Evolutionary conservation across 2,329 filamentous ascomycete species (phyloP).

Genomic region (Fusarium globosum): DNA sequence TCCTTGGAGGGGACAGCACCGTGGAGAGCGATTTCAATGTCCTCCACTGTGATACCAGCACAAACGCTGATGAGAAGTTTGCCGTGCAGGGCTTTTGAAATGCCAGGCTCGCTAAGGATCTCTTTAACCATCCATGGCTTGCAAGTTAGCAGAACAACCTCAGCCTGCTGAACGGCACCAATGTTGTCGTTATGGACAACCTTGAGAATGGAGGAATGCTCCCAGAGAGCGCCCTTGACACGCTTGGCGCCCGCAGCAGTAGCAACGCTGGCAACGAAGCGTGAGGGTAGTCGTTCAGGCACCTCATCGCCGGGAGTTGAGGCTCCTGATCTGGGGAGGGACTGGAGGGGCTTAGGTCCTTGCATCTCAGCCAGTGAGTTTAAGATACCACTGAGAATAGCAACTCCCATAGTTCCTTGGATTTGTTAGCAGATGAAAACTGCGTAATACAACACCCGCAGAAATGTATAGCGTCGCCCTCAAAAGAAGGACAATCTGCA

Average conservation of each 20-base stretch:
- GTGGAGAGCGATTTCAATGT: constrained; percentile 75
- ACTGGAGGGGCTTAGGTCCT: constrained; percentile 58
- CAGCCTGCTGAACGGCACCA: constrained; percentile 71
- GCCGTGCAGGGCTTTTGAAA: constrained; percentile 77
- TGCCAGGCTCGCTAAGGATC: constrained; percentile 74
- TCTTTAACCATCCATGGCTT: constrained; percentile 80
- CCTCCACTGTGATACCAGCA: constrained; percentile 77
- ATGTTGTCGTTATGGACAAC: constrained; percentile 80
- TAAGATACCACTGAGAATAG: constrained; percentile 84
- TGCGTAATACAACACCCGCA: not conserved
- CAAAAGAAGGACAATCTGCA: not conserved
- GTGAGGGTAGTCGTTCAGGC: constrained; percentile 71
- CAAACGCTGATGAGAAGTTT: constrained; percentile 87
- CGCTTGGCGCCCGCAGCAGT: constrained; percentile 75
- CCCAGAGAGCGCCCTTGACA: constrained; percentile 72
- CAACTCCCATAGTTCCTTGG: constrained; percentile 87
- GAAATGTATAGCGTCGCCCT: not conserved
- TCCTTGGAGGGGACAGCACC: constrained; percentile 61
- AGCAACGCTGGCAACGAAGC: constrained; percentile 85
- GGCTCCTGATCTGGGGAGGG: constrained; percentile 52
- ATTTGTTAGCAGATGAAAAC: constrained; percentile 20
- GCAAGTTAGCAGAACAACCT: constrained; percentile 82
- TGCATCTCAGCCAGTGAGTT: constrained; percentile 70
- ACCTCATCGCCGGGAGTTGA: constrained; percentile 60
- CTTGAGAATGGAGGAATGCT: constrained; percentile 70